Conservation (phyloP, 257 asterid genomes). For the Solanum appendiculatum region DNA sequence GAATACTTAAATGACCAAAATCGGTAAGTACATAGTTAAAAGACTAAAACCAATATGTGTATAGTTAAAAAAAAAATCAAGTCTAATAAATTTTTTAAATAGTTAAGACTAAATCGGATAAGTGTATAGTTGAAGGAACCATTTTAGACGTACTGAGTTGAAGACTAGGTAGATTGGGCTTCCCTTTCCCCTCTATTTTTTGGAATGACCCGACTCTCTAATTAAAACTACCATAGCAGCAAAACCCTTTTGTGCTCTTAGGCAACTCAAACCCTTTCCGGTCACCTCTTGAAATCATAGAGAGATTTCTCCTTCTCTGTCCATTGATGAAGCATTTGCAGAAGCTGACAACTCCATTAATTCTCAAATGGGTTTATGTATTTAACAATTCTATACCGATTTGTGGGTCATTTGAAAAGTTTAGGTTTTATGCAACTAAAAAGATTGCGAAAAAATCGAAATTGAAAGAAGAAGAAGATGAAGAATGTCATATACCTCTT, state of each 20-base stretch:
- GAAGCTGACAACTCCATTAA: constrained; percentile 15
- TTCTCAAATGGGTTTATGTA: constrained; percentile 25
- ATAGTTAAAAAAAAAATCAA: no score
- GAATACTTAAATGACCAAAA: no score
- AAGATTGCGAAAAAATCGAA: not conserved
- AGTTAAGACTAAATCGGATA: no score
- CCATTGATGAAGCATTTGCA: constrained; percentile 32
- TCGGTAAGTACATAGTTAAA: no score
- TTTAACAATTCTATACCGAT: constrained; percentile 1
- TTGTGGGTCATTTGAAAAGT: constrained; percentile 19
- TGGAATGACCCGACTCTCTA: not conserved
- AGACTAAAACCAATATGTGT: no score
- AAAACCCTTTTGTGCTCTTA: not conserved
- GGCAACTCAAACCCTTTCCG: not conserved
- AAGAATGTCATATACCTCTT: constrained; percentile 7
- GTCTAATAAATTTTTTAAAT: no score
- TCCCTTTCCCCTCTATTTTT: no score
- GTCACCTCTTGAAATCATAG: not conserved
- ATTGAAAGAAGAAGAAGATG: not conserved
- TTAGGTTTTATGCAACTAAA: constrained; percentile 29
- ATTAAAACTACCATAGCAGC: not conserved
- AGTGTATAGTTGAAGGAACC: no score
- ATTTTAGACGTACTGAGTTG: no score
- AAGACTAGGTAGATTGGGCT: no score
- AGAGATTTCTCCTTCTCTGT: not conserved